Evolutionary conservation across 2,329 filamentous ascomycete genomes (phyloP), one percentile per base, ranked within the genome.

Genomic region (Pseudocercospora fuligena): DNA sequence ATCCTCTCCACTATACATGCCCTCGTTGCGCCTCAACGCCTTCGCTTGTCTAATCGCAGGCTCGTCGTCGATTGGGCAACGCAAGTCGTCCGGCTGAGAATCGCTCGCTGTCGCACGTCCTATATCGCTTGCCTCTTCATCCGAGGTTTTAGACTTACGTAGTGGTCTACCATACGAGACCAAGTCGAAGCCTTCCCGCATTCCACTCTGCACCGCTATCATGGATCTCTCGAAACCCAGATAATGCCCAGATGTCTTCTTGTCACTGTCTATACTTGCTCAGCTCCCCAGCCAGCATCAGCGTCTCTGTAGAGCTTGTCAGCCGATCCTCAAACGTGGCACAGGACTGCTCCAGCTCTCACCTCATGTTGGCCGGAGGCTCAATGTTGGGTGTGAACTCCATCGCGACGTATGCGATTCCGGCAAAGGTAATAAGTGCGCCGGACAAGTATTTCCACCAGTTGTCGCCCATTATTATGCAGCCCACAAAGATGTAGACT

Each of bases 401-500:
- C 61, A 85, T 75, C 11, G 78, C 82, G 40, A 81, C 76, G 82
- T 98, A 99, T 69, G 79, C 90, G 68, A 97, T 77, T 73, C 95
- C 95, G 70, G 92, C 83, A 61, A 95, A 74, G 60, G 90, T 93
- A 72, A 98, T 86, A 73, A 96, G 85, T 60, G 88, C 86, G 72
- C 93, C 95, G 25, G 92, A 88, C 65, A 97, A 88, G 77, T 89
- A 89, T 77, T 89, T 90, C 74, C 91, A 84, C 76, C 88, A 83
- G 69, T 84, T 77, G 70, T 85, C 81, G 73, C 92, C 89, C 64
- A 97, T 87, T 65, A 97, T 87, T 74, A 98, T 90, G 73, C 88
- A 91, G 72, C 94, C 95, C 75, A 97, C 85, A 81, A 99, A 98
- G 81, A 98, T 87, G 87, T 99, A 99, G 85, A 99, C 94, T 97